Evolutionary conservation across 108 stramenopile genomes (phyloP), one percentile per base, ranked within the genome.

Genomic region (Discostella pseudostelligera): DNA sequence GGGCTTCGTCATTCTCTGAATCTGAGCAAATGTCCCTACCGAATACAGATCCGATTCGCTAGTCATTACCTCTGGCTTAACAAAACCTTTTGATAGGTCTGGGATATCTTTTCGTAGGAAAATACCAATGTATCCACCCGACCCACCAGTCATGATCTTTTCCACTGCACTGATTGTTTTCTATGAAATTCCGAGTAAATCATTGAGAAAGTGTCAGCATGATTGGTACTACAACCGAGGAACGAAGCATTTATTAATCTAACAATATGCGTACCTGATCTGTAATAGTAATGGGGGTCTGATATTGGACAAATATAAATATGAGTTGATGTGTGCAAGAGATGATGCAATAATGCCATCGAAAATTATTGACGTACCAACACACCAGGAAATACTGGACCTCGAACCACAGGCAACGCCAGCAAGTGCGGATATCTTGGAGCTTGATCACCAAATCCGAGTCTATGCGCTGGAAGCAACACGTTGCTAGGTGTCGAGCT

Each of bases 1-100:
- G 16, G 37, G 48, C 67, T 62, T 61, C 4, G 74, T 84, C 67
- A 92, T 65, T 24, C 84, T 65, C 39, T 88, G 85, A 39, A 95
- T 86, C 62, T 95, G 89, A 3, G 90, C 90, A 78, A 95, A 90
- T 1, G 90, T 92, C 55, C 94, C 94, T 5, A 87, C 87, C 6
- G 68, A 60, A 64, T 90, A 90, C 56, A 95, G 65, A 43, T 94
- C 86, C 11, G 76, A 61, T 16, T 85, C 64, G 65, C 83, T 75
- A 2, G 81, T 81, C 37, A 90, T 90, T 3, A 89, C 66, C 66
- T 96, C 95, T 65, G 90, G 91, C 14, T 80, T 80, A 3, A 90
- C 50, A 5, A 87, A 78, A 25, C 85, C 86, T 56, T 91, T 87
- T 19, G 81, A 66, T 14, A 89, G 75, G 35, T 88, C 93, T 1